phyloP scores from a whole-genome alignment of 257 asterid species.

The Handroanthus guayacan region DNA sequence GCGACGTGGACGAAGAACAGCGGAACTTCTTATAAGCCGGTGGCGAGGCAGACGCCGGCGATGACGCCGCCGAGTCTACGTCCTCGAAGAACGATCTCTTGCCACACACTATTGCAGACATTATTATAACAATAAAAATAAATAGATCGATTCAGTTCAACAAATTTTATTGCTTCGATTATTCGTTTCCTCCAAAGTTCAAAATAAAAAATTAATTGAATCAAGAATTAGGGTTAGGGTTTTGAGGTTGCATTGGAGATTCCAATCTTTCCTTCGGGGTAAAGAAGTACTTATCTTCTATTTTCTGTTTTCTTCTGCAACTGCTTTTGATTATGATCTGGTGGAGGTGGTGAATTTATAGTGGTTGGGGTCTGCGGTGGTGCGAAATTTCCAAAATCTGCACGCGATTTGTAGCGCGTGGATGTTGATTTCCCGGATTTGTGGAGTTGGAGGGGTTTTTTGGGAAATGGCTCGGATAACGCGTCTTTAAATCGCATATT shows the following conservation, averaged over 20 bases:
- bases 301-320: not conserved
- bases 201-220: not conserved
- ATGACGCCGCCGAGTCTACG: constrained; percentile 48
- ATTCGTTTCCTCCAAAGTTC: constrained; percentile 15
- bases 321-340: not conserved
- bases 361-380: not conserved
- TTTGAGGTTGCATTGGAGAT: constrained; percentile 35
- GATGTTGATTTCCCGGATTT: not conserved
- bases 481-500: too few relatives aligned
- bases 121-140: constrained; percentile 30
- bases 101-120: constrained; percentile 78
- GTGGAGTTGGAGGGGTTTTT: too few relatives aligned
- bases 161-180: not conserved
- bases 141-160: constrained; percentile 5
- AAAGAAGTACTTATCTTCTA: constrained; percentile 30
- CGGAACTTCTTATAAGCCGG: constrained; percentile 66
- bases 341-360: constrained; percentile 5
- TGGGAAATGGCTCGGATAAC: too few relatives aligned
- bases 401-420: not conserved
- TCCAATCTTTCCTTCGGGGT: constrained; percentile 49
- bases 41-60: constrained; percentile 59
- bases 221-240: constrained; percentile 40
- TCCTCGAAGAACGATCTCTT: constrained; percentile 90
- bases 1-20: constrained; percentile 58
- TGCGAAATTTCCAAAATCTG: not conserved